Base-by-base conservation (phyloP, 805 yeast species). In the Candida khao-thaluensis region DNA sequence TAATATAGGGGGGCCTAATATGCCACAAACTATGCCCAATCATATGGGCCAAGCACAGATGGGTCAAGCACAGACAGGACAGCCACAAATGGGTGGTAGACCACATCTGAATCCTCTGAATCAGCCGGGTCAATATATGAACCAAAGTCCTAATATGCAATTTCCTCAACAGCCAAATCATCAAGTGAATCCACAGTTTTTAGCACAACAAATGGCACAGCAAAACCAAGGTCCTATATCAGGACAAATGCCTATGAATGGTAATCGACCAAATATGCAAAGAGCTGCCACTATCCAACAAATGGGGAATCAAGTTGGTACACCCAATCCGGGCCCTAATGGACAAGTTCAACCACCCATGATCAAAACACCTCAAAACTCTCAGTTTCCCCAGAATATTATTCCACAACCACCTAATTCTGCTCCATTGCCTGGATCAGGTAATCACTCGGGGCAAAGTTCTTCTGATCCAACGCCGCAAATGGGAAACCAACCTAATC, bases 401-500 rank as follows among this genome's bases (percentile, higher is more conserved):
- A 17, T 35, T 9, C 38, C 35, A 38, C 46, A 41, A 14, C 53
- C 55, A 6, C 57, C 57, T 5, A 54, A 47, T 46, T 50, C 60
- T 5, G 60, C 57, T 2, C 56, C 57, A 3, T 33, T 54, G 20
- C 59, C 60, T 1, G 22, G 34, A n/a, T 37, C 43, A 14, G 41
- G 46, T 10, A 30, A 34, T 8, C 43, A 42, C 17, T 39, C 43
- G 11, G 49, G 47, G 1, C 55, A 56, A 2, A 49, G 47, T 17
- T 52, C 64, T 5, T 58, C 53, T 22, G 54, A 52, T 4, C 63
- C 54, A 27, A 61, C 66, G 1, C 66, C 66, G 1, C 65, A 57
- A 30, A 52, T 60, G 54, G 51, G 49, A 5, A 50, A 45, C 33
- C 59, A 49, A 35, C 41, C 57, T 5, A 60, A 50, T 37, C 60